A percentile compares a stretch with the other conserved stretches of the same genome.
Evolutionary conservation across 176 grass and related monocot species (phyloP).

Genomic region (Saccharum officinarum): DNA sequence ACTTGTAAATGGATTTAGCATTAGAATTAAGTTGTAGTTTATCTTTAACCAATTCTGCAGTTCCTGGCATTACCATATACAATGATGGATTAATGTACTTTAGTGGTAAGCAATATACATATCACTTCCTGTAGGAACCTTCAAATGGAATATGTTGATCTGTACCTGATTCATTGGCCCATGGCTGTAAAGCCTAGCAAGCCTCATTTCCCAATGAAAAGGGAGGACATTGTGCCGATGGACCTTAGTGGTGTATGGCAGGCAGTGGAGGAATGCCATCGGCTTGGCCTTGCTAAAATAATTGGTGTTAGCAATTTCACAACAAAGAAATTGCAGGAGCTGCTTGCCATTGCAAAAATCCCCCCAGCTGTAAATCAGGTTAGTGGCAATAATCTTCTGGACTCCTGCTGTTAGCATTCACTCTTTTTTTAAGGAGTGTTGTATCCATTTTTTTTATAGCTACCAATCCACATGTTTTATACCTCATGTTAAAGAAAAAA

Average conservation of each 20-base stretch:
- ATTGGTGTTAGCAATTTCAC: constrained; percentile 80
- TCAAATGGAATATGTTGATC: constrained; percentile 66
- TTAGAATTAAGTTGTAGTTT: neutral
- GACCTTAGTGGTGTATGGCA: constrained; percentile 51
- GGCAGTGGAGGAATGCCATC: constrained; percentile 71
- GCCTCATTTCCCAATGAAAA: constrained; percentile 33
- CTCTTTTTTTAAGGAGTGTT: neutral
- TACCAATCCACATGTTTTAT: neutral
- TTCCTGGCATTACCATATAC: neutral
- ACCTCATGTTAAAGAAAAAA: neutral
- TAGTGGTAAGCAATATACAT: neutral
- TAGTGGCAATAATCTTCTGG: constrained; percentile 3
- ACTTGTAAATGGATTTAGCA: neutral
- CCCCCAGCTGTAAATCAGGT: constrained; percentile 67
- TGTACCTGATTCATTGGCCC: constrained; percentile 68
- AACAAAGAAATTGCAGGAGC: constrained; percentile 53
- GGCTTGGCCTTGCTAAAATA: constrained; percentile 50
- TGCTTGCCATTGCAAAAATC: constrained; percentile 45
- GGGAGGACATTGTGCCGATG: constrained; percentile 53
- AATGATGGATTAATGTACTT: neutral
- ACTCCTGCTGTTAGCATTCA: neutral
- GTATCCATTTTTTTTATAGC: neutral
- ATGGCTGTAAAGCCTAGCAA: constrained; percentile 49
- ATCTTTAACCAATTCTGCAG: neutral
- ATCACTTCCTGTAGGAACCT: constrained; percentile 40